Evolutionary conservation across 257 asterid species (phyloP).

Genomic region (Asclepias syriaca): DNA sequence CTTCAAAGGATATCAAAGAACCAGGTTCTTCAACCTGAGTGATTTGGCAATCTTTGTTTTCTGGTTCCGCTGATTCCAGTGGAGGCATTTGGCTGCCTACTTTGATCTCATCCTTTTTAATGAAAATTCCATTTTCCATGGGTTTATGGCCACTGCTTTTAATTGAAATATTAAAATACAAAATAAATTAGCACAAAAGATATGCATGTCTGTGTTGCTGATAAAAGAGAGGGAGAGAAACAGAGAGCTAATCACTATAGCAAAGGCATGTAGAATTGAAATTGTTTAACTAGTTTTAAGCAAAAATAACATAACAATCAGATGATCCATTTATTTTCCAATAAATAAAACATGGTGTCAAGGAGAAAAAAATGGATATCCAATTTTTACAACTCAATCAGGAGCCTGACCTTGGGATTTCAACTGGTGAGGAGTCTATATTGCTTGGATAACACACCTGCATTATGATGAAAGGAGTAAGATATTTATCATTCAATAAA

Average conservation of each 20-base stretch:
- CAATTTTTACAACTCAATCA: background rate
- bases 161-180: slow-evolving; percentile 23
- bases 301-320: too few relatives aligned
- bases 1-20: slow-evolving; percentile 78
- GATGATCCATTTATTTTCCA: background rate
- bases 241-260: background rate
- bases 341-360: background rate
- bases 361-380: background rate
- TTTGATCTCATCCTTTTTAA: slow-evolving; percentile 35
- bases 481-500: background rate
- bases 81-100: slow-evolving; percentile 40
- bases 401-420: slow-evolving; percentile 52
- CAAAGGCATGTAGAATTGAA: background rate
- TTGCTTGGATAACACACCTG: slow-evolving; percentile 88
- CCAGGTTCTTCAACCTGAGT: slow-evolving; percentile 44
- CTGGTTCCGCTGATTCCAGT: slow-evolving; percentile 37
- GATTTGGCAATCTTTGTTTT: slow-evolving; percentile 34
- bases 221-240: background rate
- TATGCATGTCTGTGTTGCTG: background rate
- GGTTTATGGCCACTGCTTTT: slow-evolving; percentile 43
- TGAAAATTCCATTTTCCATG: slow-evolving; percentile 36
- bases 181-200: slow-evolving; percentile 8
- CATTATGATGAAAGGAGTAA: slow-evolving; percentile 22
- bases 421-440: slow-evolving; percentile 53
- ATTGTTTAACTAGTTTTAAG: background rate